phyloP scores from a whole-genome alignment of 2,329 filamentous ascomycete genomes.

The Colletotrichum costaricense region DNA sequence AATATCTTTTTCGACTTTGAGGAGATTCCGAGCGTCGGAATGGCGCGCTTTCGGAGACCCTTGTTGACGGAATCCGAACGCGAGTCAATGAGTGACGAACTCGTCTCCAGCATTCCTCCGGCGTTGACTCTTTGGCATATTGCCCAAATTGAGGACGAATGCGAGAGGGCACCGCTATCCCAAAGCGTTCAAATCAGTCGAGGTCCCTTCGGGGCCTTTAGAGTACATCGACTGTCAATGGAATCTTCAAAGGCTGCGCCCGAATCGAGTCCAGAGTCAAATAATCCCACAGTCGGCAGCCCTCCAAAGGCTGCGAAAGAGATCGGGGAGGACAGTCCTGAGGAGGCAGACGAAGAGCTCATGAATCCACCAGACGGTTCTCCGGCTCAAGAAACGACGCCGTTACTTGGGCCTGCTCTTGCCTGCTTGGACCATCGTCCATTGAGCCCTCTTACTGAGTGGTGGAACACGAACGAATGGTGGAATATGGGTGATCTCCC shows the following conservation, averaged over 20 bases:
- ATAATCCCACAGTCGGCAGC: background rate
- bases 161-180: background rate
- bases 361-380: background rate
- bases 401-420: background rate
- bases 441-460: constrained; percentile 2
- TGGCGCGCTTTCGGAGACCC: constrained; percentile 48
- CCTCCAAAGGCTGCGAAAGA: background rate
- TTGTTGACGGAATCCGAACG: constrained; percentile 50
- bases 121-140: constrained; percentile 35
- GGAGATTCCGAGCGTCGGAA: constrained; percentile 31
- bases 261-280: background rate
- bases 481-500: constrained; percentile 18
- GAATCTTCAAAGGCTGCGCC: background rate
- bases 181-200: background rate
- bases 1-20: constrained; percentile 46
- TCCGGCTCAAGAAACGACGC: background rate
- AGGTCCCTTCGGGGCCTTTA: background rate
- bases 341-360: background rate
- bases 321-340: background rate
- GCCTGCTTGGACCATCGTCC: background rate
- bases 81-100: constrained; percentile 47
- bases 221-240: background rate
- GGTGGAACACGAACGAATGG: constrained; percentile 14
- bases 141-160: constrained; percentile 44
- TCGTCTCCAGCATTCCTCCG: constrained; percentile 43